Percentiles rank a stretch among this genome's conserved stretches.
Conservation (phyloP, 1,139 yeast species). For the Martiniozyma asiatica region DNA sequence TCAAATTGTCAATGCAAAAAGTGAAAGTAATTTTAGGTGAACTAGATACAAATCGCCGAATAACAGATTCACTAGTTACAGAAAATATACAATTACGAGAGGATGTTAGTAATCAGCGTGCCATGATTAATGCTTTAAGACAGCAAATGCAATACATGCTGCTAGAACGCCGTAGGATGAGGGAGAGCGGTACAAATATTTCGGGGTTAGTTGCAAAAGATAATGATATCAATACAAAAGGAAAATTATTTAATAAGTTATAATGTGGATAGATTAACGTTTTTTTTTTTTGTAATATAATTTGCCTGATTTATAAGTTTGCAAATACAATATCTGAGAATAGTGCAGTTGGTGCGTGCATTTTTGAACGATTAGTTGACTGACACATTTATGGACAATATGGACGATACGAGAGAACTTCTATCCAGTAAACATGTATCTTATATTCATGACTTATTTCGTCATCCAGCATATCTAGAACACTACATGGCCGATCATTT, state of each 20-base stretch:
- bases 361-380: too few relatives aligned
- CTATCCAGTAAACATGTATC: constrained; percentile 34
- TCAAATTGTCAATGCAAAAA: constrained; percentile 31
- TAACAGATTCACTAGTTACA: constrained; percentile 29
- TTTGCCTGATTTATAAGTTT: too few relatives aligned
- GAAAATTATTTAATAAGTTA: too few relatives aligned
- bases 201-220: too few relatives aligned
- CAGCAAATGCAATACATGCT: constrained; percentile 41
- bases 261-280: too few relatives aligned
- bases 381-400: too few relatives aligned
- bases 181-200: too few relatives aligned
- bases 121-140: constrained; percentile 34
- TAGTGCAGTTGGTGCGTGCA: too few relatives aligned
- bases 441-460: constrained; percentile 39
- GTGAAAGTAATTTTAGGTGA: constrained; percentile 25
- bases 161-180: constrained; percentile 26
- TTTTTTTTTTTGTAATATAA: too few relatives aligned
- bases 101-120: constrained; percentile 35
- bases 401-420: too few relatives aligned
- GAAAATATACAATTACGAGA: constrained; percentile 37
- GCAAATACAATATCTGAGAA: too few relatives aligned
- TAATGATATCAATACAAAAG: too few relatives aligned
- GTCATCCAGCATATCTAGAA: constrained; percentile 46
- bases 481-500: constrained; percentile 89
- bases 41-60: constrained; percentile 27